phyloP scores from a whole-genome alignment of 129 eudicot genomes.

The Tanacetum coccineum region DNA sequence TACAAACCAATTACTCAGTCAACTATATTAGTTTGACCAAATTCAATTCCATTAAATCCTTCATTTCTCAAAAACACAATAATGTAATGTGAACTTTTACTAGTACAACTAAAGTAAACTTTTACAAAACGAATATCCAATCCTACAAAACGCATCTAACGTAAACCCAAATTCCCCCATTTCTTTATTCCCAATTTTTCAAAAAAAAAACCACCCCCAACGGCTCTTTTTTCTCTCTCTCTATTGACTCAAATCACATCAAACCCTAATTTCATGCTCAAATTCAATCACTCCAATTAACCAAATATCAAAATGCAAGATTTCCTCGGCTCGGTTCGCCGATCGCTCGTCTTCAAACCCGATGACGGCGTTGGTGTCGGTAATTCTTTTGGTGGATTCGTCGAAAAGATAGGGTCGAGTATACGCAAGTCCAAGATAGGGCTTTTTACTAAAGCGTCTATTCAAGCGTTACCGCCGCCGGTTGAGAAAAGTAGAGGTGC shows the following conservation, averaged over 20 bases:
- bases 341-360: slow-evolving; percentile 84
- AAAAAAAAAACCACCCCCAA: slow-evolving; percentile 32
- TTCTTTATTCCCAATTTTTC: slow-evolving; percentile 43
- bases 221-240: slow-evolving; percentile 46
- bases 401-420: slow-evolving; percentile 82
- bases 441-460: slow-evolving; percentile 43
- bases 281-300: slow-evolving; percentile 10
- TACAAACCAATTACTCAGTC: too few species aligned
- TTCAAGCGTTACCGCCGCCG: slow-evolving; percentile 62
- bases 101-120: too few species aligned
- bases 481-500: slow-evolving; percentile 28
- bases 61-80: too few species aligned
- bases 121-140: not conserved
- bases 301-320: slow-evolving; percentile 58
- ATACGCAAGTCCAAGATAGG: slow-evolving; percentile 85
- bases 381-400: slow-evolving; percentile 63
- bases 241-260: slow-evolving; percentile 21
- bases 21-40: too few species aligned
- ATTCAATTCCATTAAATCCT: too few species aligned
- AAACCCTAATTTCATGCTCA: slow-evolving; percentile 31
- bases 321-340: slow-evolving; percentile 88
- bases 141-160: slow-evolving; percentile 18
- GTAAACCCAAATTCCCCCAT: slow-evolving; percentile 25
- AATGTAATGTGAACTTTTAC: too few species aligned
- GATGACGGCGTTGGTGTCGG: slow-evolving; percentile 26